Evolutionary conservation across 495 filamentous ascomycete species (phyloP).

Genomic region (Lasiosphaeria ovina): DNA sequence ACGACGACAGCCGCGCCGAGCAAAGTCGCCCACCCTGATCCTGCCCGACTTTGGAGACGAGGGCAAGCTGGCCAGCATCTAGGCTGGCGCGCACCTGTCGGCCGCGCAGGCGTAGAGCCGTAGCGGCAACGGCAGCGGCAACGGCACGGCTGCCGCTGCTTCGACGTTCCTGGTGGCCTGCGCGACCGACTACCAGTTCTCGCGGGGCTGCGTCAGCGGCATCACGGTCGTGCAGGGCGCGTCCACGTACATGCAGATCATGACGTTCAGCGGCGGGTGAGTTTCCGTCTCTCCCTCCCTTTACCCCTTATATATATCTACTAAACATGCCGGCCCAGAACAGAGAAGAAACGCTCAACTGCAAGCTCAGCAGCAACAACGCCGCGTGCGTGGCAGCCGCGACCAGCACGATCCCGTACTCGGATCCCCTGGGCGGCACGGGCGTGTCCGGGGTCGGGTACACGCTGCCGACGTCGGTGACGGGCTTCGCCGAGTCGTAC

Average conservation of each 20-base stretch:
- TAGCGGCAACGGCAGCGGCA: background rate
- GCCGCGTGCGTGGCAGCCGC: background rate
- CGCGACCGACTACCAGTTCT: background rate
- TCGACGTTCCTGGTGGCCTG: background rate
- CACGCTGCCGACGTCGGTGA: background rate
- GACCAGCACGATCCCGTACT: background rate
- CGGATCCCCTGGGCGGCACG: no score
- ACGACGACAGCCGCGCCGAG: background rate
- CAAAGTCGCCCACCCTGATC: background rate
- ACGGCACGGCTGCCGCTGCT: no score
- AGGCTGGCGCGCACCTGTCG: background rate
- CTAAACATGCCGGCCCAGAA: no score
- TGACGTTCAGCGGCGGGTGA: background rate
- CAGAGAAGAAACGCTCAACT: background rate
- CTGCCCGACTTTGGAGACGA: background rate
- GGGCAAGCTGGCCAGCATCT: background rate
- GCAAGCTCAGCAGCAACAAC: background rate
- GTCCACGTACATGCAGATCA: background rate
- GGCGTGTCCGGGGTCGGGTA: background rate
- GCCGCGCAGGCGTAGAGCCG: background rate
- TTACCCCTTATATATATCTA: background rate
- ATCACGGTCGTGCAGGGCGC: background rate
- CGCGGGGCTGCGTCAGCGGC: background rate
- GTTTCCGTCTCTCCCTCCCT: background rate
- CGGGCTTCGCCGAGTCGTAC: background rate